These are phyloP conservation scores for Phytophthora pistaciae DNA, from an alignment of 352 stramenopile species.

Conservation along the genomic window DNA sequence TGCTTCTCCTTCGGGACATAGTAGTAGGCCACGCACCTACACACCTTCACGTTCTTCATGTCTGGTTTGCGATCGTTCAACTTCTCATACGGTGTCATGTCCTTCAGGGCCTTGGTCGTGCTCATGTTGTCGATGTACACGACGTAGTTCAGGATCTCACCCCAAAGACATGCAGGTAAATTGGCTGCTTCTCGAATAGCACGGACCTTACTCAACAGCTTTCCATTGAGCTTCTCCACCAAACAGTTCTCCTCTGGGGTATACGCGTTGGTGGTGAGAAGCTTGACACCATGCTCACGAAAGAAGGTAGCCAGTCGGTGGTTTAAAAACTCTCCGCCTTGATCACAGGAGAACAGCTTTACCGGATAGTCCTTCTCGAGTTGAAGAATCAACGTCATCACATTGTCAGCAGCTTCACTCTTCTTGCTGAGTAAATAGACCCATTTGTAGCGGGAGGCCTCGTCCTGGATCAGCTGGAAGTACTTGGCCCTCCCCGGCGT, in stretches of 20 bases:
- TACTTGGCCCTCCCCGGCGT: no score
- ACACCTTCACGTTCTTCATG: slow-evolving; percentile 7
- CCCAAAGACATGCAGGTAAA: slow-evolving; percentile 5
- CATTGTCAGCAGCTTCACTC: slow-evolving; percentile 9
- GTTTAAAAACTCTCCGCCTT: slow-evolving; percentile 11
- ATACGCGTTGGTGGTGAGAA: neutral
- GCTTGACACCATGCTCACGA: no score
- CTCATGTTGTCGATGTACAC: slow-evolving; percentile 17
- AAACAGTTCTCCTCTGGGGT: neutral
- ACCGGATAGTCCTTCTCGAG: neutral
- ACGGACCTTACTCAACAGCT: no score
- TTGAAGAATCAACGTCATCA: slow-evolving; percentile 2
- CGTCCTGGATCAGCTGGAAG: neutral
- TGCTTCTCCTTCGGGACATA: slow-evolving; percentile 11
- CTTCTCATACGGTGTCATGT: slow-evolving; percentile 9
- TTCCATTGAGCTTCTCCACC: neutral
- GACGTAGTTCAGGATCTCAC: slow-evolving; percentile 12
- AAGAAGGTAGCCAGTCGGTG: slow-evolving; percentile 1
- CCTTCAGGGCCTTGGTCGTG: slow-evolving; percentile 2
- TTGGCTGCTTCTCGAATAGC: neutral
- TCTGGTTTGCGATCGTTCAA: slow-evolving; percentile 3
- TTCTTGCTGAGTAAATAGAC: slow-evolving; percentile 7
- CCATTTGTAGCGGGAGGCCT: slow-evolving; percentile 20
- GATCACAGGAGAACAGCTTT: slow-evolving; percentile 14
- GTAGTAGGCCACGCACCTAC: slow-evolving; percentile 12